These are phyloP conservation scores for Deuterostichococcus epilithicus DNA, from an alignment of 139 green algal genomes.

Conservation along the genomic window DNA sequence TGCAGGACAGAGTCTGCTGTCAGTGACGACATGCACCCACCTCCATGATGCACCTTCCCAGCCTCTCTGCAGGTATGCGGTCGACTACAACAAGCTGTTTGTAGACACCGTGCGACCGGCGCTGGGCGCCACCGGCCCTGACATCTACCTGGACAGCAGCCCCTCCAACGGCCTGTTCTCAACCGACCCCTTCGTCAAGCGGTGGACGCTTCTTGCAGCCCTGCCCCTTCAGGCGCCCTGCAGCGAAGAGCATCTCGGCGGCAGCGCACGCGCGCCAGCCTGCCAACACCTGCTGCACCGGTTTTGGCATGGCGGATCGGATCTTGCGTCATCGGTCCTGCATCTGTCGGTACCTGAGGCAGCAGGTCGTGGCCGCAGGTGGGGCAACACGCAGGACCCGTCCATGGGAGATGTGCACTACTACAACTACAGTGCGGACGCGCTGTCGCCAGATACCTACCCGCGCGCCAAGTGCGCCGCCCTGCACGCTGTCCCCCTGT, in stretches of 20 bases:
- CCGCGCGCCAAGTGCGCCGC: constrained; percentile 60
- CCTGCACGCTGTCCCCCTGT: no score
- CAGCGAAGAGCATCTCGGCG: no score
- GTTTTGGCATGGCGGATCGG: background rate
- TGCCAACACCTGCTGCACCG: no score
- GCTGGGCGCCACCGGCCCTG: constrained; percentile 24
- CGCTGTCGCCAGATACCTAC: constrained; percentile 37
- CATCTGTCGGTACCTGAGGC: no score
- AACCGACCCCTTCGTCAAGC: constrained; percentile 48
- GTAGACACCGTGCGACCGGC: constrained; percentile 36
- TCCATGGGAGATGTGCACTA: constrained; percentile 71
- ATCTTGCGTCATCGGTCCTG: background rate
- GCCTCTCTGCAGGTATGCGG: constrained; percentile 26
- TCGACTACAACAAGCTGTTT: constrained; percentile 60
- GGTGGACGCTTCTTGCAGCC: constrained; percentile 31
- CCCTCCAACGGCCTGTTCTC: constrained; percentile 51
- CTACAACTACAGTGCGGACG: constrained; percentile 64
- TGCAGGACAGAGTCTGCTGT: no score
- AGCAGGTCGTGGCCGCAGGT: constrained; percentile 34
- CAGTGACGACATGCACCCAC: no score
- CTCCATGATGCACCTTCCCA: no score
- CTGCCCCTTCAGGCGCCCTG: no score
- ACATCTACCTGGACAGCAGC: constrained; percentile 64
- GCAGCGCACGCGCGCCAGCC: no score
- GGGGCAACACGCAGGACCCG: constrained; percentile 29